Evolutionary conservation across 257 asterid species (phyloP), one percentile per base, ranked within the genome.

Genomic region (Lavandula angustifolia): DNA sequence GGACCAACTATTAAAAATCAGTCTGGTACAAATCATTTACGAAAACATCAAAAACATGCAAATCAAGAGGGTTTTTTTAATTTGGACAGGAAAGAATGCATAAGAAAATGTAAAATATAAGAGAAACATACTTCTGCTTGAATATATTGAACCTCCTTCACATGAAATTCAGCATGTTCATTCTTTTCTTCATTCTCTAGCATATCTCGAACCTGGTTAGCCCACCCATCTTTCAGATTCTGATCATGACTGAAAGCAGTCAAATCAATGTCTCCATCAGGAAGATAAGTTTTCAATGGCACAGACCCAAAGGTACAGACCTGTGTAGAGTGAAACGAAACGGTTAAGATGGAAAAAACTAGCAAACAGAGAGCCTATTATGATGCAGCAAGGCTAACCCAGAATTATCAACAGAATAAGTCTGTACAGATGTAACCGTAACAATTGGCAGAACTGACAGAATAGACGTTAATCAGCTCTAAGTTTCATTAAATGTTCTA

Each of bases 71-170:
- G 7, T 3, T 54, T 54, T 17, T 57, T 33, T 37, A 57, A 4
- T 37, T 37, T 18, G 22, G 13, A 48, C 4, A 33, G 4, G 3
- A 33, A 33, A 33, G 6, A 33, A 33, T 33, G 6, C 4, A 33
- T 3, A 33, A 33, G 32, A 54, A 53, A 68, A 66, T 6, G 9
- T 17, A 31, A 41, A 53, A 48, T 34, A 44, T 17, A 38, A 33
- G 34, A 70, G 64, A 72, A 62, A 62, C 80, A 65, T 84, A 94
- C 99, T 72, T 94, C 97, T 54, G 99, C 99, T 80, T 89, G 99
- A 65, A 90, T 94, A 67, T 94, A 94, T 74, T 94, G 99, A 74
- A 94, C 96, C 80, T 94, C 99, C 90, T 94, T 90, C 76, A 94
- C 99, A 70, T 69, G 80, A 76, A 94, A 94, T 78, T 89, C 97